These are phyloP conservation scores for Aspergillus amoenus DNA, from an alignment of 2,329 filamentous ascomycete genomes.

Conservation along the genomic window DNA sequence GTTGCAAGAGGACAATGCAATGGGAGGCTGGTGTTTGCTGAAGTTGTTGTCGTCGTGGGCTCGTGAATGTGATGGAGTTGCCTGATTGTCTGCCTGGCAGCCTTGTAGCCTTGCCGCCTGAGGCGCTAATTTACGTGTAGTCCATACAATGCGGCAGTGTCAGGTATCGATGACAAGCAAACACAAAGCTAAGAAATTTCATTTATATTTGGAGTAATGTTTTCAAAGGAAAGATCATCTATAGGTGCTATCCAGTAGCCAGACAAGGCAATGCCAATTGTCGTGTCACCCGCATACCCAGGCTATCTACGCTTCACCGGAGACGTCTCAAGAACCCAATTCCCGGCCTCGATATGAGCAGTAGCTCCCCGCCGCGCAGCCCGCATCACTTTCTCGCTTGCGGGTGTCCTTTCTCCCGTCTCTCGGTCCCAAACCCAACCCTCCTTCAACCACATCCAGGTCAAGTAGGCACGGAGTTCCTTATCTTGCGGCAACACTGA, in stretches of 20 bases:
- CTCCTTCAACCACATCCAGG: constrained; percentile 90
- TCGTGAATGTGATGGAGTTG: not conserved
- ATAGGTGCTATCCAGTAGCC: not conserved
- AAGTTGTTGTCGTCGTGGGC: not conserved
- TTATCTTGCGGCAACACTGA: constrained; percentile 80
- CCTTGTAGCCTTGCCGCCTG: not conserved
- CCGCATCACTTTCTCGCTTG: constrained; percentile 39
- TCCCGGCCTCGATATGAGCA: constrained; percentile 42
- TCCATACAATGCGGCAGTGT: not conserved
- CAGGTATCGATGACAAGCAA: too few species aligned
- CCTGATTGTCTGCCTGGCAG: not conserved
- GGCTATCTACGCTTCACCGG: constrained; percentile 33
- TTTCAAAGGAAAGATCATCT: not conserved
- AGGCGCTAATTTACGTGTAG: not conserved
- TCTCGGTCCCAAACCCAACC: constrained; percentile 77
- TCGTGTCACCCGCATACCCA: not conserved
- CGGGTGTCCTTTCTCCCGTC: constrained; percentile 56
- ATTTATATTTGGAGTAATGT: not conserved
- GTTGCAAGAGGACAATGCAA: not conserved
- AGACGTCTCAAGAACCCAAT: constrained; percentile 38
- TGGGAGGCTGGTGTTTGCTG: constrained; percentile 3
- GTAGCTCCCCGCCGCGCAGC: constrained; percentile 42
- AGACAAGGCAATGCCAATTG: too few species aligned
- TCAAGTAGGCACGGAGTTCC: constrained; percentile 79
- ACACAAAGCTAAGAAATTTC: not conserved